A percentile compares a stretch with the other conserved stretches of the same genome.
Evolutionary conservation across 2,329 filamentous ascomycete species (phyloP).

Genomic region (Pseudocercospora eumusae): DNA sequence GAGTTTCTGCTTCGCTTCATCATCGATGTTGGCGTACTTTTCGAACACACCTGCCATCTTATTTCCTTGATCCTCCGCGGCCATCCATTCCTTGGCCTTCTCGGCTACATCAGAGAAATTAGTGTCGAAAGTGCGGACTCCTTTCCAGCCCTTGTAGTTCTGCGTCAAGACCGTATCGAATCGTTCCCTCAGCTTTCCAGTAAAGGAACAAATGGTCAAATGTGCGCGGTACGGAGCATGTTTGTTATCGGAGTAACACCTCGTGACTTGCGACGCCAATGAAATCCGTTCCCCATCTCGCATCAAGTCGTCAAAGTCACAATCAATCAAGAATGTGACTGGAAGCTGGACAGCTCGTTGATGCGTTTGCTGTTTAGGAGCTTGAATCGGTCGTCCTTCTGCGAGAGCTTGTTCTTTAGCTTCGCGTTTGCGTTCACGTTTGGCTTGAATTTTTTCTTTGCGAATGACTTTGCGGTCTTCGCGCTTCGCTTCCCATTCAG

Average conservation of each 20-base stretch:
- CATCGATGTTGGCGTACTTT: conserved; percentile 29
- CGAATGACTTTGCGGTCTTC: conserved; percentile 58
- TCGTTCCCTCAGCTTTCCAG: conserved; percentile 70
- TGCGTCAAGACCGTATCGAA: conserved; percentile 74
- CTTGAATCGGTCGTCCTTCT: conserved; percentile 19
- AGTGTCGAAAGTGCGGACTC: conserved; percentile 69
- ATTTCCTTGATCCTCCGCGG: conserved; percentile 44
- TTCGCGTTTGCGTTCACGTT: conserved; percentile 53
- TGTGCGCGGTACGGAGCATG: conserved; percentile 67
- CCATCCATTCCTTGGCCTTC: conserved; percentile 69
- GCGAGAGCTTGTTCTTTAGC: conserved; percentile 31
- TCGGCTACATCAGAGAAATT: conserved; percentile 72
- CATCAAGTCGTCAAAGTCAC: conserved; percentile 90
- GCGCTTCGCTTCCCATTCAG: conserved; percentile 74
- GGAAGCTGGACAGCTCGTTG: conserved; percentile 59
- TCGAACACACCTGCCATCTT: conserved; percentile 34
- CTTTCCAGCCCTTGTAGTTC: conserved; percentile 77
- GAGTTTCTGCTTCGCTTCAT: conserved; percentile 25
- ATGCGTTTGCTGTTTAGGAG: conserved; percentile 13
- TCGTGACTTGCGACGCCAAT: conserved; percentile 77
- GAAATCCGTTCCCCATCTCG: conserved; percentile 80
- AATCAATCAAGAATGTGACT: conserved; percentile 82
- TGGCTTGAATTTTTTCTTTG: conserved; percentile 58
- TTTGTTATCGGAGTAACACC: conserved; percentile 86
- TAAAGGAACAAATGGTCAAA: conserved; percentile 76